phyloP scores from a whole-genome alignment of 2,329 filamentous ascomycete genomes.

The Penicillium brasilianum region DNA sequence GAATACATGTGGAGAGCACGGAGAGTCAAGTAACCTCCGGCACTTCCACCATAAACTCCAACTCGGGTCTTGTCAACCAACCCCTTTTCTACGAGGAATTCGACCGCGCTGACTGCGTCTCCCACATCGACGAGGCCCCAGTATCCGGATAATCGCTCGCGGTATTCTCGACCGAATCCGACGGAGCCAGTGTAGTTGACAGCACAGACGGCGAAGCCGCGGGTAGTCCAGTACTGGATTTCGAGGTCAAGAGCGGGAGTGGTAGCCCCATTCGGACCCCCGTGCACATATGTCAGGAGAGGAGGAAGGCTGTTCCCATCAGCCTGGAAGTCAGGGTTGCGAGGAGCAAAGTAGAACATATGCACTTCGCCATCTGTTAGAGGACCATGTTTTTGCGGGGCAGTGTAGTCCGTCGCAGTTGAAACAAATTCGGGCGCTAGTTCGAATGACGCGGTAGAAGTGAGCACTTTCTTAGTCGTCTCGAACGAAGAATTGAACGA shows the following conservation, averaged over 20 bases:
- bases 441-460: conserved; percentile 25
- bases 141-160: conserved; percentile 54
- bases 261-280: conserved; percentile 56
- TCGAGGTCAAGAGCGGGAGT: conserved; percentile 52
- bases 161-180: conserved; percentile 58
- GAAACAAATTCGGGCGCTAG: conserved; percentile 27
- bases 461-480: conserved; percentile 17
- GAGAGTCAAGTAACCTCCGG: conserved; percentile 61
- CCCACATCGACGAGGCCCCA: conserved; percentile 60
- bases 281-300: conserved; percentile 57
- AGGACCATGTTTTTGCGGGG: conserved; percentile 39
- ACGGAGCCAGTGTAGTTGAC: conserved; percentile 61
- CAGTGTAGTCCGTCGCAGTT: conserved; percentile 44
- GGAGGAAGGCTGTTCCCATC: conserved; percentile 52
- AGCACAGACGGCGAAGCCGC: conserved; percentile 58
- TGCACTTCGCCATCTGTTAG: conserved; percentile 38
- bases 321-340: conserved; percentile 51
- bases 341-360: conserved; percentile 57
- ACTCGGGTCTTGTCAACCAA: conserved; percentile 47
- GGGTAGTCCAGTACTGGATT: conserved; percentile 60
- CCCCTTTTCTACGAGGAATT: conserved; percentile 47
- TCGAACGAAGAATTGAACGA: conserved; percentile 17
- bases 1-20: conserved; percentile 56
- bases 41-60: conserved; percentile 58
- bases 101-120: conserved; percentile 56